A percentile compares a stretch with the other conserved stretches of the same genome.
Conservation (phyloP, 1,284 basidiomycete genomes). For the Boletus semigastroideus region DNA sequence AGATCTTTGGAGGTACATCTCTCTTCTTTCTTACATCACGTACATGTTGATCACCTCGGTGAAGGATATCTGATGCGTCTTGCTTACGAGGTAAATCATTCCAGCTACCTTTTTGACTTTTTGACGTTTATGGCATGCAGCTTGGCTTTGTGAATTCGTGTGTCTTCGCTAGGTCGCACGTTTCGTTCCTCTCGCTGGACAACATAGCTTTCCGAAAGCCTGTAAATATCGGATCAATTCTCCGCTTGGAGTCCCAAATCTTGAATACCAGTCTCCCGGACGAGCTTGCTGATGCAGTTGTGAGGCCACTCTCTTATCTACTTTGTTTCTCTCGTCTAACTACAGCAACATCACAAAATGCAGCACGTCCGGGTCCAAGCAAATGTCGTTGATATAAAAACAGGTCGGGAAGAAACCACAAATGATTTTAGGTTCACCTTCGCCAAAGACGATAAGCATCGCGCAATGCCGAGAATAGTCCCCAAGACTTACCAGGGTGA, state of each 20-base stretch:
- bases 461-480: conserved; percentile 55
- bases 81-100: conserved; percentile 56
- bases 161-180: conserved; percentile 66
- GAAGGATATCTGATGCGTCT: conserved; percentile 59
- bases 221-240: conserved; percentile 79
- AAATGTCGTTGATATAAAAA: conserved; percentile 73
- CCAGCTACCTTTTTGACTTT: conserved; percentile 1
- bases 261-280: conserved; percentile 50
- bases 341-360: not conserved
- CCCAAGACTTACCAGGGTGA: conserved; percentile 70
- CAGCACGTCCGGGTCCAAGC: conserved; percentile 75
- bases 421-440: conserved; percentile 76
- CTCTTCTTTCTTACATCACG: not conserved
- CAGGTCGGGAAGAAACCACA: conserved; percentile 64
- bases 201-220: conserved; percentile 79
- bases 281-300: conserved; percentile 50
- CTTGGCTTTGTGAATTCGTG: conserved; percentile 75
- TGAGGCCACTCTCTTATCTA: conserved; percentile 35
- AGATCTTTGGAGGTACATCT: conserved; percentile 67
- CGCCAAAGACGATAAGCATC: conserved; percentile 43
- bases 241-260: conserved; percentile 69
- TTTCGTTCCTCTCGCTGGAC: conserved; percentile 77
- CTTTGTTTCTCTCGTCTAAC: not conserved
- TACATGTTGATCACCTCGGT: not conserved
- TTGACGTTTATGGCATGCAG: conserved; percentile 35